phyloP scores from a whole-genome alignment of 2,329 filamentous ascomycete genomes.

The Aspergillus sp. region DNA sequence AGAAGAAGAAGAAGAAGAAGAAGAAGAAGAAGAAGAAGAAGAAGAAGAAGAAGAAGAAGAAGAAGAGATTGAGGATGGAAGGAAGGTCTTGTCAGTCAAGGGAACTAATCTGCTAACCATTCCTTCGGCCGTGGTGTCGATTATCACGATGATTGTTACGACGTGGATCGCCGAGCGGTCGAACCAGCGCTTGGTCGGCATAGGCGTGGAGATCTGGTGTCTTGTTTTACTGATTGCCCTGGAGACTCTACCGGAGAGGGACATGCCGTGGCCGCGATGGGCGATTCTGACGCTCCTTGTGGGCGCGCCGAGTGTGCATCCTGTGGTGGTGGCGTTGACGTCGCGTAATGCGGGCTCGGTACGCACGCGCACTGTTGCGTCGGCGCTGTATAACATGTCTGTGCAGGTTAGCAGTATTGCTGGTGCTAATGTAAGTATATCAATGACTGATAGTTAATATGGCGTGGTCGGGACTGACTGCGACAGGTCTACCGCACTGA shows the following conservation, averaged over 20 bases:
- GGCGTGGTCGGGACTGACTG: constrained; percentile 30
- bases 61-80: no score
- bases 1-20: no score
- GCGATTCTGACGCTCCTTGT: constrained; percentile 53
- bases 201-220: neutral
- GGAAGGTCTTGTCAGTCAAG: no score
- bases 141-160: neutral
- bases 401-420: neutral
- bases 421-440: neutral
- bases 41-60: no score
- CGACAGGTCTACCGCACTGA: constrained; percentile 56
- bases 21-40: no score
- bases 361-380: neutral
- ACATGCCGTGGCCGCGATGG: constrained; percentile 55
- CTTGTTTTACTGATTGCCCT: neutral
- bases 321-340: constrained; percentile 49
- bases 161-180: neutral
- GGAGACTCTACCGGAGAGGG: neutral
- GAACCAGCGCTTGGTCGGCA: neutral
- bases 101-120: neutral
- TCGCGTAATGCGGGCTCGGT: constrained; percentile 42
- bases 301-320: constrained; percentile 59
- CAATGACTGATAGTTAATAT: neutral
- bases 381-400: neutral
- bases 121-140: neutral